These are phyloP conservation scores for Cyamopsis tetragonoloba DNA, from an alignment of 306 rosid species.

Conservation along the genomic window DNA sequence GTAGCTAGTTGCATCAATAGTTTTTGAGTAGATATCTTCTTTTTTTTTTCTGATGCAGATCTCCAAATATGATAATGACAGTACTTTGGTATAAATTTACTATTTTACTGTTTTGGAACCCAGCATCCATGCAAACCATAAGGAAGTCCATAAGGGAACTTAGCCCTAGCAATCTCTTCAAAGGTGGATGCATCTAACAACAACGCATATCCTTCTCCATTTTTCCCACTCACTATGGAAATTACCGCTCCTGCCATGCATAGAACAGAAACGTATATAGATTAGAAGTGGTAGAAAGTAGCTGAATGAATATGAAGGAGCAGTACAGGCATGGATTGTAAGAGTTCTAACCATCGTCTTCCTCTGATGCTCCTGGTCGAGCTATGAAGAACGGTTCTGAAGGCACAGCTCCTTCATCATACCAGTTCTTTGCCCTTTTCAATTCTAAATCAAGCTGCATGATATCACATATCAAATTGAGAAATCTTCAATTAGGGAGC, in stretches of 20 bases:
- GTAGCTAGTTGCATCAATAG: not conserved
- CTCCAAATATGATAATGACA: not conserved
- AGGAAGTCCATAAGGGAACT: conserved; percentile 89
- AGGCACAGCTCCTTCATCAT: conserved; percentile 76
- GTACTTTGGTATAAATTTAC: not conserved
- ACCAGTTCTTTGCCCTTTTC: conserved; percentile 74
- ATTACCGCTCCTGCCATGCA: conserved; percentile 80
- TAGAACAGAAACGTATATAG: not conserved
- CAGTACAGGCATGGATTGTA: not conserved
- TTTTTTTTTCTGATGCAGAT: not conserved
- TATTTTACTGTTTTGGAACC: conserved; percentile 54
- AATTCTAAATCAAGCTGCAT: conserved; percentile 65
- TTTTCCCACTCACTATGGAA: conserved; percentile 72
- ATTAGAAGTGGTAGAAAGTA: conserved; percentile 1
- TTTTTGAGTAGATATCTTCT: too few species aligned
- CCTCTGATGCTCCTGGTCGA: conserved; percentile 85
- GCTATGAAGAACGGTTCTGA: conserved; percentile 92
- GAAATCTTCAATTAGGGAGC: not conserved
- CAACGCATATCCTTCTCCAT: conserved; percentile 79
- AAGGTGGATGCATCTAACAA: conserved; percentile 76
- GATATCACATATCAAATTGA: not conserved
- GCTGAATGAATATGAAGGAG: not conserved
- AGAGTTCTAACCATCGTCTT: conserved; percentile 71
- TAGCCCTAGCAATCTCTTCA: conserved; percentile 89
- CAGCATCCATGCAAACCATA: conserved; percentile 98